Evolutionary conservation across 2,329 filamentous ascomycete genomes (phyloP), one percentile per base, ranked within the genome.

Genomic region (Talaromyces islandicus): DNA sequence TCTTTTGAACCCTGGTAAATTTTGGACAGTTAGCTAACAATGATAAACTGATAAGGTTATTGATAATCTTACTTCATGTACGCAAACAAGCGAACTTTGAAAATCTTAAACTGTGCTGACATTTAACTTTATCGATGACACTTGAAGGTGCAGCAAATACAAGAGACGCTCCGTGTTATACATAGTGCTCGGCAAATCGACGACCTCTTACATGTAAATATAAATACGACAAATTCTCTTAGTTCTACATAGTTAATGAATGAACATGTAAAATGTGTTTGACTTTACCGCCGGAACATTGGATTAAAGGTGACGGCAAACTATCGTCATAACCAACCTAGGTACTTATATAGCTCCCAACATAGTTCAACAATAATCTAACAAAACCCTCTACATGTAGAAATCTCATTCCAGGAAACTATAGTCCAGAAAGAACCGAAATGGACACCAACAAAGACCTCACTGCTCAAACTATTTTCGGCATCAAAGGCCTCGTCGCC

Each of bases 401-500:
- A 38, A 38, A 7, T 2, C 9, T 38, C 35, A n/a, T 2, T n/a
- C 14, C 7, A n/a, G 6, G 35, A 38, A n/a, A 7, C 6, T n/a
- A 38, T 1, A 41, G 32, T 11, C 14, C 11, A n/a, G 9, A 17
- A 43, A 17, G 55, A 59, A 17, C 27, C 5, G 55, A 59, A 41
- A 60, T 61, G 61, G 48, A 58, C 19, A 57, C 67, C 14, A 65
- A 63, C 35, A 62, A 67, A 41, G 66, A 69, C 19, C 63, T 71
- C 38, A 65, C 66, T 56, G 57, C 64, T 51, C 58, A 62, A 25
- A 68, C 66, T 12, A 66, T 73, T 51, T 73, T 73, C 59, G 66
- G 71, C 50, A 68, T 73, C 54, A 67, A 65, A 19, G 64, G 66
- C 46, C 64, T 69, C 46, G 65, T 67, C 25, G 73, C 77, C 43